Conservation (phyloP, 306 rosid species). For the Adenanthera pavonina region DNA sequence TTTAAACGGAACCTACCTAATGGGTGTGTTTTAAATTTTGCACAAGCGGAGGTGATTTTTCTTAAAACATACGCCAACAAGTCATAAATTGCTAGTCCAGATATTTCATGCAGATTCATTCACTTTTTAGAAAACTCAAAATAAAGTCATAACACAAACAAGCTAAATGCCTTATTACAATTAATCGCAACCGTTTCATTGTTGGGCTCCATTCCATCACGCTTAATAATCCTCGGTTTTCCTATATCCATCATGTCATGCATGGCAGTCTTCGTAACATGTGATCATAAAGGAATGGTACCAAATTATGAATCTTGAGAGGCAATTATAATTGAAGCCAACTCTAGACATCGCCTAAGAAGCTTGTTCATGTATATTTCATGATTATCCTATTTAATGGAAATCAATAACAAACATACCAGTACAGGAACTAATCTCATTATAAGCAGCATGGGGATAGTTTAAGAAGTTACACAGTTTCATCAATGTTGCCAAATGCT, state of each 20-base stretch:
- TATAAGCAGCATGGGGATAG: slow-evolving; percentile 31
- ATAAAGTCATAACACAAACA: background rate
- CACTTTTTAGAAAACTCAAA: background rate
- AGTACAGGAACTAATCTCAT: slow-evolving; percentile 37
- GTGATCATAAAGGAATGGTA: slow-evolving; percentile 7
- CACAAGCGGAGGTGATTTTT: background rate
- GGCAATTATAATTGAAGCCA: slow-evolving; percentile 12
- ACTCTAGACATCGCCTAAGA: slow-evolving; percentile 37
- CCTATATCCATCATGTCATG: background rate
- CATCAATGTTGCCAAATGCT: slow-evolving; percentile 25
- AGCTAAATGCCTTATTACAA: background rate
- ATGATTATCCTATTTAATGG: slow-evolving; percentile 35
- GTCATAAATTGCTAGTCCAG: background rate
- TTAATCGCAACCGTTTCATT: background rate
- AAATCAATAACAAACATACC: slow-evolving; percentile 39
- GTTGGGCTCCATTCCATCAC: no score
- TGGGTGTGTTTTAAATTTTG: background rate
- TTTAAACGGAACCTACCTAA: background rate
- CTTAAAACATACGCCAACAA: background rate
- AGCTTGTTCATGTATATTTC: slow-evolving; percentile 35
- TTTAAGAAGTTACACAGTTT: slow-evolving; percentile 37
- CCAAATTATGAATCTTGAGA: slow-evolving; percentile 34
- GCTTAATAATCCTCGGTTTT: background rate
- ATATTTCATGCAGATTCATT: background rate
- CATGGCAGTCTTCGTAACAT: background rate